These are phyloP conservation scores for Umbelopsis isabellina DNA, from an alignment of 192 early-diverging fungal species.

Conservation along the genomic window DNA sequence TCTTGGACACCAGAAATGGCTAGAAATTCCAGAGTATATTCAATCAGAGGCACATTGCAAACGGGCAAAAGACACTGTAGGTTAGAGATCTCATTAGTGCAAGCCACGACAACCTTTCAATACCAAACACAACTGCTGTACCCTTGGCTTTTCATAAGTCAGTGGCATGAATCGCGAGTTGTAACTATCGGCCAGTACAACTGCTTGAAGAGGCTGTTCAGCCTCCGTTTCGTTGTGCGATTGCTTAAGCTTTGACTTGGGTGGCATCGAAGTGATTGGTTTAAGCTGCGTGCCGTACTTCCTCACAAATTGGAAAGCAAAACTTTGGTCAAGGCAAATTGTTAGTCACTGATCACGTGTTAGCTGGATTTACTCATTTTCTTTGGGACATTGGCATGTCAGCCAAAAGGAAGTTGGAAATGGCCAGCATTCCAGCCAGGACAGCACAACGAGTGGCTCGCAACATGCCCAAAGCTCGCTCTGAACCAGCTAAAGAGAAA, in stretches of 20 bases:
- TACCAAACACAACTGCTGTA: conserved; percentile 34
- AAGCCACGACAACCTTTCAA: not conserved
- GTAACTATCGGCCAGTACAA: conserved; percentile 91
- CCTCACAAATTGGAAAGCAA: too few species aligned
- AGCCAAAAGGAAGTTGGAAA: too few species aligned
- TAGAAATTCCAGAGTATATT: conserved; percentile 94
- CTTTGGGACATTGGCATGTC: too few species aligned
- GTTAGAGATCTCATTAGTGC: not conserved
- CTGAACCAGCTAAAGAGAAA: too few species aligned
- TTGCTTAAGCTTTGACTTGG: conserved; percentile 28
- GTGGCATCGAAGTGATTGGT: too few species aligned
- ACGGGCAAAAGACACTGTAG: conserved; percentile 86
- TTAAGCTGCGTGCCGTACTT: too few species aligned
- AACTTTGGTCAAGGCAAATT: too few species aligned
- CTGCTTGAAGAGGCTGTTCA: conserved; percentile 80
- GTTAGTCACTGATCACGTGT: too few species aligned
- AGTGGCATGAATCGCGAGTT: conserved; percentile 89
- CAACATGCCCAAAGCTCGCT: too few species aligned
- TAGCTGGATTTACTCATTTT: too few species aligned
- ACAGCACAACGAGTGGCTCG: too few species aligned
- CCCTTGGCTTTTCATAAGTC: conserved; percentile 78
- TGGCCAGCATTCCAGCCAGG: too few species aligned
- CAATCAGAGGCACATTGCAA: conserved; percentile 94
- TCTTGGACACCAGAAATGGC: conserved; percentile 86
- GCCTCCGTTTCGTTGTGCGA: conserved; percentile 46